These are phyloP conservation scores for Pleurozium schreberi DNA, from an alignment of 225 moss, liverwort and hornwort species.

Conservation along the genomic window DNA sequence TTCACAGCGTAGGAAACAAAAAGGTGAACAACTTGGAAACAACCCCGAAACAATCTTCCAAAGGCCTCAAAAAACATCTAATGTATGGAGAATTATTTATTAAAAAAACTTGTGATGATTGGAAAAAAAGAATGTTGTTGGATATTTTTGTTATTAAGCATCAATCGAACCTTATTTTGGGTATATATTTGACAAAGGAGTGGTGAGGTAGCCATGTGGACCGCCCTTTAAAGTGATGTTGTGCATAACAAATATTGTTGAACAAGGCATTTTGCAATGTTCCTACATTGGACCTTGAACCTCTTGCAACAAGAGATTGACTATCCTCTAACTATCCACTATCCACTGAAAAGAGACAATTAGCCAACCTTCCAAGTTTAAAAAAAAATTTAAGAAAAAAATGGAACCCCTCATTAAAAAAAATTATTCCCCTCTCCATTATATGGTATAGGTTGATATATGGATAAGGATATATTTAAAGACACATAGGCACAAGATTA, in stretches of 20 bases:
- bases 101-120: fast-evolving
- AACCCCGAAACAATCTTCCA: too few relatives aligned
- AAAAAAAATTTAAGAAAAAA: too few relatives aligned
- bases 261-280: fast-evolving
- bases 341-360: fast-evolving
- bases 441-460: fast-evolving
- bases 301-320: background rate
- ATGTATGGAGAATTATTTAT: too few relatives aligned
- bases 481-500: fast-evolving
- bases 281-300: background rate
- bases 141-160: background rate
- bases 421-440: too few relatives aligned
- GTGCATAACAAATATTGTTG: background rate
- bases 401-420: too few relatives aligned
- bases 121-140: background rate
- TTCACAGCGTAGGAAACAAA: too few relatives aligned
- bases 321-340: too few relatives aligned
- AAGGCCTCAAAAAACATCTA: too few relatives aligned
- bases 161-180: background rate
- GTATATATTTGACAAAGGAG: background rate
- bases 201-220: background rate
- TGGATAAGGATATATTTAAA: background rate
- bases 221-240: background rate
- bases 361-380: background rate
- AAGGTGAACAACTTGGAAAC: too few relatives aligned